Conservation (phyloP, 805 yeast species). For the Wickerhamiella azymoides region DNA sequence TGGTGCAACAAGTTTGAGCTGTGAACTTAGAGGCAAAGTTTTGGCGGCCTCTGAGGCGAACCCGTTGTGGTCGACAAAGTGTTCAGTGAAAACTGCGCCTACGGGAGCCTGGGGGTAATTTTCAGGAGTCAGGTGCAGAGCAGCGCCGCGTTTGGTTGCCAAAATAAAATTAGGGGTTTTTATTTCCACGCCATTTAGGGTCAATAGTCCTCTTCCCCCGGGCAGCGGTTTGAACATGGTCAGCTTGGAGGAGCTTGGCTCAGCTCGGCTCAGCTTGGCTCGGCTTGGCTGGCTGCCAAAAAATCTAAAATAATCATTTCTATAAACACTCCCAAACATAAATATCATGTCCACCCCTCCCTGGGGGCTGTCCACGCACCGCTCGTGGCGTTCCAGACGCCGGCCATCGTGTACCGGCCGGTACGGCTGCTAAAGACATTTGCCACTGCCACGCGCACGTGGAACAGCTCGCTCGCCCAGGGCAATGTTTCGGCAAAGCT, state of each 20-base stretch:
- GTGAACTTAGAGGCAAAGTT: constrained; percentile 21
- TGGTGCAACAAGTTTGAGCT: constrained; percentile 21
- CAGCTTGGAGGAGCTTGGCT: too few species aligned
- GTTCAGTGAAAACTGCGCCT: constrained; percentile 26
- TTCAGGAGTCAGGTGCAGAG: constrained; percentile 33
- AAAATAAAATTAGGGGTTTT: constrained; percentile 24
- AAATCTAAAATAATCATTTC: too few species aligned
- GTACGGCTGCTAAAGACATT: not conserved
- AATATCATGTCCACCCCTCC: constrained; percentile 3
- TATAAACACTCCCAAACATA: not conserved
- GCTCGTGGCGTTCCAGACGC: not conserved
- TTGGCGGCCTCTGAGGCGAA: constrained; percentile 13
- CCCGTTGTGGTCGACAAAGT: constrained; percentile 24
- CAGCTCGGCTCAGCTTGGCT: too few species aligned
- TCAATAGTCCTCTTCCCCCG: constrained; percentile 20
- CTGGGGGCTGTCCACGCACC: constrained; percentile 4
- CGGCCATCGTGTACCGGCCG: constrained; percentile 5
- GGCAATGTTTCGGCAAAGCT: constrained; percentile 10
- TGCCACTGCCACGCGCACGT: constrained; percentile 4
- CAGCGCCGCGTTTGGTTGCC: constrained; percentile 29
- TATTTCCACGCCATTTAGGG: constrained; percentile 14
- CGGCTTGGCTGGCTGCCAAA: too few species aligned
- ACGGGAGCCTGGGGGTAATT: constrained; percentile 19
- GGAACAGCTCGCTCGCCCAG: not conserved
- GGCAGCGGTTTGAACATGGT: constrained; percentile 14